A percentile compares a stretch with the other conserved stretches of the same genome.
Evolutionary conservation across 441 rosid species (phyloP).

Genomic region (Bruguiera hainesii): DNA sequence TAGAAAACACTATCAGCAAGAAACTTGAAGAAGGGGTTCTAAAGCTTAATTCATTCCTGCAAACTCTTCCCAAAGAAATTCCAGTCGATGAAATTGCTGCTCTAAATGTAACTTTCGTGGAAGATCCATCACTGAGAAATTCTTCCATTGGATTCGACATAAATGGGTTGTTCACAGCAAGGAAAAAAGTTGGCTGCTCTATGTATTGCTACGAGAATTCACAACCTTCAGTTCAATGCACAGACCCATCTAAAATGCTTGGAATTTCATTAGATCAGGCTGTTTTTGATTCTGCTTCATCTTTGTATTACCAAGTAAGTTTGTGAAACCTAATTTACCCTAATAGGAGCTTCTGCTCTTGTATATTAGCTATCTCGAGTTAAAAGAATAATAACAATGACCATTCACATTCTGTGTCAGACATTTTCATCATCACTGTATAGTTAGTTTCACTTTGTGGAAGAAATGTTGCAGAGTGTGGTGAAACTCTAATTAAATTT

Average conservation of each 20-base stretch:
- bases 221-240: slow-evolving; percentile 47
- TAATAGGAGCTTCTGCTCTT: not conserved
- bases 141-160: slow-evolving; percentile 78
- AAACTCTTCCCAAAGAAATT: slow-evolving; percentile 78
- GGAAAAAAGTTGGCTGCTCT: slow-evolving; percentile 23
- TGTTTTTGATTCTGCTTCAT: slow-evolving; percentile 82
- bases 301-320: slow-evolving; percentile 84
- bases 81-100: slow-evolving; percentile 83
- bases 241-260: slow-evolving; percentile 68
- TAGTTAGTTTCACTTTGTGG: not conserved
- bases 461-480: slow-evolving; percentile 1
- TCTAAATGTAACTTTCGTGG: slow-evolving; percentile 71
- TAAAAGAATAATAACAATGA: slow-evolving; percentile 10
- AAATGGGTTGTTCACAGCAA: slow-evolving; percentile 64
- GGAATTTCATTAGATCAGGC: slow-evolving; percentile 86
- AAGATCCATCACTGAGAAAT: slow-evolving; percentile 54
- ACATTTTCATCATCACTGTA: slow-evolving; percentile 3
- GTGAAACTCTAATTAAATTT: not conserved
- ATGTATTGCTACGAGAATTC: slow-evolving; percentile 24
- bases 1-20: slow-evolving; percentile 66
- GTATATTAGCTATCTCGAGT: not conserved
- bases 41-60: slow-evolving; percentile 70
- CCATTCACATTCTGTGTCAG: not conserved
- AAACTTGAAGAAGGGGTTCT: slow-evolving; percentile 65
- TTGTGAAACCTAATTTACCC: slow-evolving; percentile 8